Evolutionary conservation across 768 basidiomycete species (phyloP).

Genomic region (Boletales sp.): DNA sequence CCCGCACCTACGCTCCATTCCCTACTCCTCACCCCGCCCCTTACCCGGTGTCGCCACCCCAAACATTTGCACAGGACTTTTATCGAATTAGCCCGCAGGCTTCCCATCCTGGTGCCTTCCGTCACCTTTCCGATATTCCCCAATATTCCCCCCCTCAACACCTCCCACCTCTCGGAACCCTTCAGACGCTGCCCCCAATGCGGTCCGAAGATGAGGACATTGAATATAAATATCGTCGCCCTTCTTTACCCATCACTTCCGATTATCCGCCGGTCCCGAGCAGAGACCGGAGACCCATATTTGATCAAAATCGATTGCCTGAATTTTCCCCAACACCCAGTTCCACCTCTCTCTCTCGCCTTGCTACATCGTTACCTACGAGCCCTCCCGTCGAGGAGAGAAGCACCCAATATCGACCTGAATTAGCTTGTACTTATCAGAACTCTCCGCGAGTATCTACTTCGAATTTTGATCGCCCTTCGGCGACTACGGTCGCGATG

Average conservation of each 20-base stretch:
- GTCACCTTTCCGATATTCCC: conserved; percentile 21
- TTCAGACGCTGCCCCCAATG: conserved; percentile 27
- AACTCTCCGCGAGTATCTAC: conserved; percentile 17
- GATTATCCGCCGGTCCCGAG: conserved; percentile 7
- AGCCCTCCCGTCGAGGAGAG: conserved; percentile 10
- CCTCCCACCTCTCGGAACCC: conserved; percentile 18
- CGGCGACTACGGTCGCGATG: conserved; percentile 12
- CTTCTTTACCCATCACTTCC: conserved; percentile 23
- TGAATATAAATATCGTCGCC: conserved; percentile 32
- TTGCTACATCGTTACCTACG: neutral
- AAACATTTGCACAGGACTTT: conserved; percentile 22
- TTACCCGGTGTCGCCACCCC: conserved; percentile 21
- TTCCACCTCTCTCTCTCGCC: conserved; percentile 4
- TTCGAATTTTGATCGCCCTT: conserved; percentile 16
- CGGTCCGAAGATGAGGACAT: conserved; percentile 21
- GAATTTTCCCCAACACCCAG: conserved; percentile 7
- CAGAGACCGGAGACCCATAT: conserved; percentile 12
- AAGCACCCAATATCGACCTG: conserved; percentile 10
- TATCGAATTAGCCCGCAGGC: conserved; percentile 20
- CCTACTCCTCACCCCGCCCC: conserved; percentile 30
- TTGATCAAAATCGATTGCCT: conserved; percentile 13
- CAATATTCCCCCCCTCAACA: conserved; percentile 28
- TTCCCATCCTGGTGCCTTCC: conserved; percentile 19
- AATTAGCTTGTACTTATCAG: conserved; percentile 14
- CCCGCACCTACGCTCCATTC: conserved; percentile 43